phyloP scores from a whole-genome alignment of 164 flowering plant species.

The Aristolochia californica region DNA sequence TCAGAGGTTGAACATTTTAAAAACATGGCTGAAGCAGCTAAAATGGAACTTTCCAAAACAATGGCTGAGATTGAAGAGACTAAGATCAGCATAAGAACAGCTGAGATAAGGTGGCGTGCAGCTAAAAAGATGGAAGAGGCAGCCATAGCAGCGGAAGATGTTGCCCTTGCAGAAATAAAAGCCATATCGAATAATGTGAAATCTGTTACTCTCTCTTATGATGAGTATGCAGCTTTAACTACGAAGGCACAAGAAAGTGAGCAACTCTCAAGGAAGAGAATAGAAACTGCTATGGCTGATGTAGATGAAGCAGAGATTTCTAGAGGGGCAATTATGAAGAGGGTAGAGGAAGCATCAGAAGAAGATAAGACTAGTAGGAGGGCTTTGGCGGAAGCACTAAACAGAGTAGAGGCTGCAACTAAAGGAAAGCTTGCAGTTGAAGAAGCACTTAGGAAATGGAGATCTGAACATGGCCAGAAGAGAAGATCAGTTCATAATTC shows the following conservation, averaged over 20 bases:
- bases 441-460: conserved; percentile 78
- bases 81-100: conserved; percentile 46
- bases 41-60: conserved; percentile 43
- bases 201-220: conserved; percentile 52
- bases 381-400: conserved; percentile 65
- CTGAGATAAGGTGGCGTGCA: conserved; percentile 68
- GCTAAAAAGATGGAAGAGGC: conserved; percentile 87
- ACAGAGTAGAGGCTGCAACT: conserved; percentile 73
- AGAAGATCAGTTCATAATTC: conserved; percentile 46
- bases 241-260: conserved; percentile 59
- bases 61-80: conserved; percentile 64
- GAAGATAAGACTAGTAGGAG: conserved; percentile 66
- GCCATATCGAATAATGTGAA: conserved; percentile 34
- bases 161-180: conserved; percentile 70
- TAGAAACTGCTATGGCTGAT: conserved; percentile 40
- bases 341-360: conserved; percentile 66
- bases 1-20: conserved; percentile 63
- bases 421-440: conserved; percentile 68
- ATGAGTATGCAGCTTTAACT: conserved; percentile 56
- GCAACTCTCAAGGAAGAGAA: conserved; percentile 37
- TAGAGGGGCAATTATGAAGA: conserved; percentile 44
- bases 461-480: conserved; percentile 67
- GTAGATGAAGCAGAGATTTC: conserved; percentile 67
- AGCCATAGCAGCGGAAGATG: conserved; percentile 71
- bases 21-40: conserved; percentile 61